phyloP scores from a whole-genome alignment of 495 filamentous ascomycete species.

The Podospora pseudoanserina region DNA sequence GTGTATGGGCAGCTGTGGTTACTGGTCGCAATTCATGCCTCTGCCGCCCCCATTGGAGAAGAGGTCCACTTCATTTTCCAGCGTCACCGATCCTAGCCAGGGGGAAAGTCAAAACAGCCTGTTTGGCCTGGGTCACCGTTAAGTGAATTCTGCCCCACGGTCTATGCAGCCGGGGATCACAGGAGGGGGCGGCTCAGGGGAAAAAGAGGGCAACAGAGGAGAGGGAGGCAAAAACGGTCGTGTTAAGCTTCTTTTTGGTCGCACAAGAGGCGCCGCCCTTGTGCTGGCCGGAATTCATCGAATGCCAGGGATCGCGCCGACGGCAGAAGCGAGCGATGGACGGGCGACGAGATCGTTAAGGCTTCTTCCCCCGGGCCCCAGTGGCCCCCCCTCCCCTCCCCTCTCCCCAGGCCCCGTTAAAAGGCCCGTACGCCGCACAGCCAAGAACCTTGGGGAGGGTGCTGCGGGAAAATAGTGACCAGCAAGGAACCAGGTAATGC shows the following conservation, averaged over 20 bases:
- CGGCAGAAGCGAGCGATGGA: constrained; percentile 20
- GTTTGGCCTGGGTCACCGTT: constrained; percentile 23
- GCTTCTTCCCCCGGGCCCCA: constrained; percentile 1
- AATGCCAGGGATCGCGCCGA: constrained; percentile 24
- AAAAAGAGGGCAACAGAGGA: neutral
- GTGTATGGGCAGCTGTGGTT: neutral
- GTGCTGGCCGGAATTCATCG: constrained; percentile 22
- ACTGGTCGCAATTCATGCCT: constrained; percentile 24
- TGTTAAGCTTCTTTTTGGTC: constrained; percentile 18
- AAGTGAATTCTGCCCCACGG: constrained; percentile 11
- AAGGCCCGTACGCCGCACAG: constrained; percentile 11
- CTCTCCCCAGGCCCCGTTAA: constrained; percentile 10
- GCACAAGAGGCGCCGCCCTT: constrained; percentile 11
- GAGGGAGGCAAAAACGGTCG: constrained; percentile 7
- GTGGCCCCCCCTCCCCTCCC: too few species aligned
- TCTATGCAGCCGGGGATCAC: neutral
- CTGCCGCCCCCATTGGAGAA: constrained; percentile 16
- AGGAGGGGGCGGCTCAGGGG: neutral
- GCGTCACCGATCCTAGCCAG: constrained; percentile 21
- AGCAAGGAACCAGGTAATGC: constrained; percentile 8
- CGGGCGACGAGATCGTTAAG: constrained; percentile 22
- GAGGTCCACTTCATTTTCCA: constrained; percentile 29
- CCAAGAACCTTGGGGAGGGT: neutral
- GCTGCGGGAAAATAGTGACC: constrained; percentile 14
- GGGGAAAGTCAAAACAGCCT: constrained; percentile 26